Conservation (phyloP, 2,329 filamentous ascomycete species). For the Xylaria polymorpha region DNA sequence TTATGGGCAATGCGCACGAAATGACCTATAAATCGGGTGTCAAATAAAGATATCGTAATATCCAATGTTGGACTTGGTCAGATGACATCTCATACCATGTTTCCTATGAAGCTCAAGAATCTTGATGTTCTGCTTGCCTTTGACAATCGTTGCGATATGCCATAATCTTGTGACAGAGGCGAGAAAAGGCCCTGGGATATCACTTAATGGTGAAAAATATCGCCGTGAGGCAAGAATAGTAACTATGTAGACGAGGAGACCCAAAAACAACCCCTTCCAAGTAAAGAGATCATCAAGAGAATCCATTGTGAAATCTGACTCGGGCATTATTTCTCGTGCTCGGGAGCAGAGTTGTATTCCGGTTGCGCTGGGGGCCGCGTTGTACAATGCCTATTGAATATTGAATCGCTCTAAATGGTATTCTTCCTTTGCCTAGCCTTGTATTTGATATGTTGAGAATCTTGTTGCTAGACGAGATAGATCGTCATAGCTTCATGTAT, state of each 20-base stretch:
- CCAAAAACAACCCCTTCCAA: constrained; percentile 5
- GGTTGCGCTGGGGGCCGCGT: no score
- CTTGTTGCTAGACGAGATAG: no score
- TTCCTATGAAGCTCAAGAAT: constrained; percentile 54
- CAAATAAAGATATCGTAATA: neutral
- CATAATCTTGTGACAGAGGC: constrained; percentile 56
- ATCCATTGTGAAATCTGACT: neutral
- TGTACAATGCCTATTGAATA: no score
- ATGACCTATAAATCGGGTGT: constrained; percentile 41
- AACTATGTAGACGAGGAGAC: neutral
- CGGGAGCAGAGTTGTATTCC: no score
- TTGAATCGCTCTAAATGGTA: no score
- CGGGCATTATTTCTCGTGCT: no score
- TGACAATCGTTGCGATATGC: constrained; percentile 53
- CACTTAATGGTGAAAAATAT: constrained; percentile 54
- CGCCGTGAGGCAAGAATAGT: constrained; percentile 32
- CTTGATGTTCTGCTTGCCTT: constrained; percentile 54
- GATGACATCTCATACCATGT: constrained; percentile 48
- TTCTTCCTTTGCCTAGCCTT: no score
- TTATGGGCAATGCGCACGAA: constrained; percentile 58
- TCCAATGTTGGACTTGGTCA: neutral
- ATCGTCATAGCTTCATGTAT: no score
- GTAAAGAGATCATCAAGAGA: constrained; percentile 4
- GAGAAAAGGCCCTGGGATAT: constrained; percentile 56
- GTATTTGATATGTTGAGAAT: no score